Conservation (phyloP, 805 yeast genomes). For the Diddensiella transvaalensis region DNA sequence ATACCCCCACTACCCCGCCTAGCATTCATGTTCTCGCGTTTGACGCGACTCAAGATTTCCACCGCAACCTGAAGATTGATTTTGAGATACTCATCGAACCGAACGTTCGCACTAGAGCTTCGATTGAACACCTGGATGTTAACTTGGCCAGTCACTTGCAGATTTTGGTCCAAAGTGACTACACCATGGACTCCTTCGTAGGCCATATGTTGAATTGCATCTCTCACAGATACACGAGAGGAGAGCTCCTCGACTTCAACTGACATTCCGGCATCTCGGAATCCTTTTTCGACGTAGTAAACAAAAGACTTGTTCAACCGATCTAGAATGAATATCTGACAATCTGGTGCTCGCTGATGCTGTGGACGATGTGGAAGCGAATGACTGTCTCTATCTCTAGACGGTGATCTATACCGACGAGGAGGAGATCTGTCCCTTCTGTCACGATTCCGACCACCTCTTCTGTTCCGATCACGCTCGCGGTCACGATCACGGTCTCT, state of each 20-base stretch:
- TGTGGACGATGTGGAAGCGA: neutral
- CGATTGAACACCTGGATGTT: slow-evolving; percentile 72
- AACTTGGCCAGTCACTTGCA: slow-evolving; percentile 40
- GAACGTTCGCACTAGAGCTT: slow-evolving; percentile 55
- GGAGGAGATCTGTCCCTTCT: slow-evolving; percentile 11
- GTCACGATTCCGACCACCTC: slow-evolving; percentile 17
- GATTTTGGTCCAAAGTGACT: slow-evolving; percentile 54
- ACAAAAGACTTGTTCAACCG: slow-evolving; percentile 44
- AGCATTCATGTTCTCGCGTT: slow-evolving; percentile 11
- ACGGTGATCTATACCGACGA: slow-evolving; percentile 1
- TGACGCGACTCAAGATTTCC: slow-evolving; percentile 43
- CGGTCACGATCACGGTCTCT: too few relatives aligned
- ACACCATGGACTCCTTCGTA: slow-evolving; percentile 74
- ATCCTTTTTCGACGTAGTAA: slow-evolving; percentile 39
- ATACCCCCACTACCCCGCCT: neutral
- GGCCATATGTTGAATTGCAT: slow-evolving; percentile 70
- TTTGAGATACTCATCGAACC: slow-evolving; percentile 74
- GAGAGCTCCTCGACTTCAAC: slow-evolving; percentile 43
- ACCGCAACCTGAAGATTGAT: slow-evolving; percentile 66
- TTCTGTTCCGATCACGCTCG: slow-evolving; percentile 12
- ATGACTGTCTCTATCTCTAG: neutral
- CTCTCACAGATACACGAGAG: slow-evolving; percentile 41
- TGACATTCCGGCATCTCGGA: slow-evolving; percentile 39
- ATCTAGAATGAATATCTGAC: slow-evolving; percentile 47
- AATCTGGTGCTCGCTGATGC: slow-evolving; percentile 39